Percentiles rank a stretch among this genome's conserved stretches.
These are phyloP conservation scores for Caryocar brasiliense DNA, from an alignment of 441 rosid genomes.

Conservation along the genomic window DNA sequence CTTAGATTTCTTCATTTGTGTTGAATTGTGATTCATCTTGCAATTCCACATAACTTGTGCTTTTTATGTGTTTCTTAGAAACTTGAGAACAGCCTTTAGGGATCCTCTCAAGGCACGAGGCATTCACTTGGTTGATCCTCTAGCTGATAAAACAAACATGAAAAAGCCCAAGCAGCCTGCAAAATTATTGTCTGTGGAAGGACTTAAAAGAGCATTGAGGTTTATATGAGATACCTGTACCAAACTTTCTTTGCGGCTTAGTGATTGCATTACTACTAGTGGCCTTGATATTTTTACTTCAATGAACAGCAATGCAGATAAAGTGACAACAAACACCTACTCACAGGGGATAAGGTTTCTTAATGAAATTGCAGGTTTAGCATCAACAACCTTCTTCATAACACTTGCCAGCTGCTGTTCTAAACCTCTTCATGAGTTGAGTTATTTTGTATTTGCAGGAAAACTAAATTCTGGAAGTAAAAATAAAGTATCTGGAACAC, in stretches of 20 bases:
- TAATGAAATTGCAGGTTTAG: conserved; percentile 67
- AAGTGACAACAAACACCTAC: conserved; percentile 73
- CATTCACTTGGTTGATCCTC: conserved; percentile 57
- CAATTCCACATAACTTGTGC: not conserved
- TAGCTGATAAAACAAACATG: conserved; percentile 34
- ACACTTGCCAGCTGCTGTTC: conserved; percentile 1
- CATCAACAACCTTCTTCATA: conserved; percentile 4
- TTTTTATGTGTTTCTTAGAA: conserved; percentile 29
- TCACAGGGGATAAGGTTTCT: conserved; percentile 95
- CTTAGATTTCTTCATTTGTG: not conserved
- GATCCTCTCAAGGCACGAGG: conserved; percentile 45
- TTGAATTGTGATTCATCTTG: not conserved
- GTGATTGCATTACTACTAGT: not conserved
- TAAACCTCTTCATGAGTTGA: not conserved
- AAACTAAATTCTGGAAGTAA: conserved; percentile 28
- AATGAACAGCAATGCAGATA: conserved; percentile 64
- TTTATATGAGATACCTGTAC: conserved; percentile 16
- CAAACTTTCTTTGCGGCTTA: too few species aligned
- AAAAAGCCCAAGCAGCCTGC: conserved; percentile 44
- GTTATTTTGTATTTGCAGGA: conserved; percentile 28
- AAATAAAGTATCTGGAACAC: conserved; percentile 24
- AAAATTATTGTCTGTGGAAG: conserved; percentile 67
- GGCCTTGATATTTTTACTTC: not conserved
- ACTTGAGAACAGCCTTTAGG: conserved; percentile 59
- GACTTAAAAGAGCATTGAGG: conserved; percentile 75